phyloP scores from a whole-genome alignment of 208 protist genomes.

The Lotmaria passim region DNA sequence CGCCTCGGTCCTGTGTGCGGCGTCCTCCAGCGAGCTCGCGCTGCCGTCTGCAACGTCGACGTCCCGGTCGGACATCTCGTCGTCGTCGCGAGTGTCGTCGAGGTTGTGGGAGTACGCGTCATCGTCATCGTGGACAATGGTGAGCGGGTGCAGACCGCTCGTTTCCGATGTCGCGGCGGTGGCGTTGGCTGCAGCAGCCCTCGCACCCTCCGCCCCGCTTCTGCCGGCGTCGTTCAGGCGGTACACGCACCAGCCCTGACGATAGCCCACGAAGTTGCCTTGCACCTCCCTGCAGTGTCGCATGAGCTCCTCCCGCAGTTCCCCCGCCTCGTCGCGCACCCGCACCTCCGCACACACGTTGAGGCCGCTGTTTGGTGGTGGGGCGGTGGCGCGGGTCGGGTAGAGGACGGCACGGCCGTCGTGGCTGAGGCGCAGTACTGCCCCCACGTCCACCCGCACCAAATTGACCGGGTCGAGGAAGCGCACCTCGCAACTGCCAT shows the following conservation, averaged over 20 bases:
- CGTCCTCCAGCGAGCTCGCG: background rate
- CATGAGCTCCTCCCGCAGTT: slow-evolving; percentile 32
- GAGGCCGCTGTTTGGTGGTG: slow-evolving; percentile 45
- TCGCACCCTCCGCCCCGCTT: background rate
- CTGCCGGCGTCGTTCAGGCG: slow-evolving; percentile 22
- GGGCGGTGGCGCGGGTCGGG: slow-evolving; percentile 39
- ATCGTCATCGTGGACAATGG: slow-evolving; percentile 33
- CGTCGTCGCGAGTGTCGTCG: slow-evolving; percentile 15
- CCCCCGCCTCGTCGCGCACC: slow-evolving; percentile 58
- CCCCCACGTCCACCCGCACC: slow-evolving; percentile 66
- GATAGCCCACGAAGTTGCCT: slow-evolving; percentile 18
- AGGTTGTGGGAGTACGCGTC: slow-evolving; percentile 23
- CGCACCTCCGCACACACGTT: slow-evolving; percentile 71
- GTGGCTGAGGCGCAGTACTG: slow-evolving; percentile 51
- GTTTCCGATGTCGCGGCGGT: background rate
- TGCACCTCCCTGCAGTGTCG: slow-evolving; percentile 19
- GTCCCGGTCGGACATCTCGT: background rate
- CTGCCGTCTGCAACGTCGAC: background rate
- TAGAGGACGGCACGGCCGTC: slow-evolving; percentile 76
- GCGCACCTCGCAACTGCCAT: slow-evolving; percentile 63
- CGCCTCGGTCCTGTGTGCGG: background rate
- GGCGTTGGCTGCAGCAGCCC: background rate
- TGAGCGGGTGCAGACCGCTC: slow-evolving; percentile 7
- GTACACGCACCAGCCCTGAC: slow-evolving; percentile 32
- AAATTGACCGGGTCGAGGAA: slow-evolving; percentile 89